Percentiles rank a stretch among this genome's conserved stretches.
These are phyloP conservation scores for Ustilago cynodontis DNA, from an alignment of 1,284 basidiomycete genomes.

Conservation along the genomic window DNA sequence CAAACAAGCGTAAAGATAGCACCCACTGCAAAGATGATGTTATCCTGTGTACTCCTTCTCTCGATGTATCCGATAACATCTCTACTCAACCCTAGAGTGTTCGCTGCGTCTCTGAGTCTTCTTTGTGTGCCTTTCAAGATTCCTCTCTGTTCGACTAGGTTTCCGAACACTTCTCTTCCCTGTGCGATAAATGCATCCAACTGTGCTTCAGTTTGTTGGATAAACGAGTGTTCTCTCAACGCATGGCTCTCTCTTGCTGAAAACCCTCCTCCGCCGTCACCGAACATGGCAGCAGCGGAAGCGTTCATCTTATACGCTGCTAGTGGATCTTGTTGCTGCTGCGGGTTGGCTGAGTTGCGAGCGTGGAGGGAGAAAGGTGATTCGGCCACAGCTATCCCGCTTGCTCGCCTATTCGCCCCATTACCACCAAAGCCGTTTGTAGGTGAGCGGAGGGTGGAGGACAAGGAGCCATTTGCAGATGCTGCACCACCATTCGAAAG, in stretches of 20 bases:
- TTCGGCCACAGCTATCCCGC: conserved; percentile 51
- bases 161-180: conserved; percentile 66
- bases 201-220: conserved; percentile 66
- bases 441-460: conserved; percentile 23
- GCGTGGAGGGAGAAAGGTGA: conserved; percentile 61
- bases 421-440: conserved; percentile 21
- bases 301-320: conserved; percentile 66
- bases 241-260: conserved; percentile 64
- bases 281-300: conserved; percentile 64
- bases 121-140: conserved; percentile 67
- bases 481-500: conserved; percentile 15
- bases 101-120: conserved; percentile 64
- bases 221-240: conserved; percentile 67
- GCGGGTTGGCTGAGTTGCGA: conserved; percentile 31
- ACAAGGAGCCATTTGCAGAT: conserved; percentile 1
- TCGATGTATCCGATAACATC: conserved; percentile 69
- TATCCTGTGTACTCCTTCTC: conserved; percentile 67
- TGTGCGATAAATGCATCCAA: conserved; percentile 68
- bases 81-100: conserved; percentile 66
- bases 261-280: conserved; percentile 23
- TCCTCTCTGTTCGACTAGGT: conserved; percentile 66
- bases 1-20: conserved; percentile 65
- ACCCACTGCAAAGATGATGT: conserved; percentile 65
- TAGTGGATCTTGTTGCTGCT: conserved; percentile 50
- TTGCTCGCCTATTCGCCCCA: conserved; percentile 23